These are phyloP conservation scores for Candida albicans DNA, from an alignment of 1,139 yeast species.

Conservation along the genomic window DNA sequence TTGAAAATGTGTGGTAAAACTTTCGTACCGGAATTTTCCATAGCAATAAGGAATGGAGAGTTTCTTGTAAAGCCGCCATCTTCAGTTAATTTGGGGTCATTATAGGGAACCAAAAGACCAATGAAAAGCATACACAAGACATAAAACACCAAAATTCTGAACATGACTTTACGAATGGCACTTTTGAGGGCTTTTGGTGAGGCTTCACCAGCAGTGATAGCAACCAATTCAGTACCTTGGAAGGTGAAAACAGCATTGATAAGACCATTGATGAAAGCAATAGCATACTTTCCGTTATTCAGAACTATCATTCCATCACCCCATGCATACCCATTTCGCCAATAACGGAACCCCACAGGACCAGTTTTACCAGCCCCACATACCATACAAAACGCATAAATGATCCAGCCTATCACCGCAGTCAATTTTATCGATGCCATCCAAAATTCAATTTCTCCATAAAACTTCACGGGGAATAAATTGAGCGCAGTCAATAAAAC, in stretches of 20 bases:
- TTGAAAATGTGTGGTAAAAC: constrained; percentile 71
- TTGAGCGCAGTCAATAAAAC: constrained; percentile 35
- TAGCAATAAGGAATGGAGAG: constrained; percentile 58
- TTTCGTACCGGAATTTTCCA: constrained; percentile 68
- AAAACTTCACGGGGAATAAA: constrained; percentile 44
- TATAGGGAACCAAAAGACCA: constrained; percentile 79
- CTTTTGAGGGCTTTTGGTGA: constrained; percentile 81
- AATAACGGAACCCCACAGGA: constrained; percentile 80
- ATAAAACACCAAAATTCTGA: constrained; percentile 79
- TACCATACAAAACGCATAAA: constrained; percentile 67
- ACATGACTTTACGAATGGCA: constrained; percentile 68
- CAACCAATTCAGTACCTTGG: constrained; percentile 79
- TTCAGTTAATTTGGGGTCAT: constrained; percentile 49
- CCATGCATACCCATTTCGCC: constrained; percentile 93
- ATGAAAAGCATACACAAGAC: constrained; percentile 76
- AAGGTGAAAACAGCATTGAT: constrained; percentile 78
- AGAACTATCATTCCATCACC: constrained; percentile 57
- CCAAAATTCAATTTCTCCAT: constrained; percentile 49
- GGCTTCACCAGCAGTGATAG: constrained; percentile 85
- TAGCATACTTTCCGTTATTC: constrained; percentile 39
- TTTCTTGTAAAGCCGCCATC: constrained; percentile 35
- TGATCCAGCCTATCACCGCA: constrained; percentile 69
- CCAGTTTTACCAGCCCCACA: constrained; percentile 73
- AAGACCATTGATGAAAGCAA: constrained; percentile 56
- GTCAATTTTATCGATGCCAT: constrained; percentile 64